Percentiles rank a stretch among this genome's conserved stretches.
phyloP scores from a whole-genome alignment of 176 grass and related monocot species.

The sorghum (Sorghum bicolor) region Sorghum_bicolor_NCBIv3 NC_012873.2:59091501-59092000 shows the following conservation, averaged over 20 bases:
- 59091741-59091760: background rate
- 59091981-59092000: background rate
- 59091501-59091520: too few species aligned
- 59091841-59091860: background rate
- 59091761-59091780: background rate
- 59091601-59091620: too few species aligned
- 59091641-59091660: too few species aligned
- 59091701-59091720: too few species aligned
- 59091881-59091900: conserved; percentile 41
- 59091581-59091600: too few species aligned
- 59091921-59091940: conserved; percentile 44
- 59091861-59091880: background rate
- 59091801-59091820: background rate
- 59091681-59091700: too few species aligned
- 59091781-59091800: background rate
- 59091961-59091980: background rate
- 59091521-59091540: too few species aligned
- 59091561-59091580: too few species aligned
- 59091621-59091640: too few species aligned
- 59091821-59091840: background rate
- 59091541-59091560: too few species aligned
- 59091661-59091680: too few species aligned
- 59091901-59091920: conserved; percentile 51
- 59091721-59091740: too few species aligned
- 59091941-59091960: background rate